Conservation (phyloP, 257 asterid genomes). For the Agastache rugosa region DNA sequence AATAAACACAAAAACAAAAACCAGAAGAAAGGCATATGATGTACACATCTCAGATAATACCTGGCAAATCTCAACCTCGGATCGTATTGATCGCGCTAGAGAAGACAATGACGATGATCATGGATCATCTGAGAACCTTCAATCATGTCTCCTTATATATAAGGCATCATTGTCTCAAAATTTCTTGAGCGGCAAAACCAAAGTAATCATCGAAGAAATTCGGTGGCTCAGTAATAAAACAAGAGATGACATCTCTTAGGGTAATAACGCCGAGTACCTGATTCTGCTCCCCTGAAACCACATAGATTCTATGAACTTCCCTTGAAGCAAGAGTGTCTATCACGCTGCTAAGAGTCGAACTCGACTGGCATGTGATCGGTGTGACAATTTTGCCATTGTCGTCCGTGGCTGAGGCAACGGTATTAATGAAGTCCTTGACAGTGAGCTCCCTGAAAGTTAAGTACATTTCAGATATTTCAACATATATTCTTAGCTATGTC, state of each 20-base stretch:
- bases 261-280: constrained; percentile 73
- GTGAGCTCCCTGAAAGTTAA: constrained; percentile 65
- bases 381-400: constrained; percentile 46
- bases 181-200: constrained; percentile 70
- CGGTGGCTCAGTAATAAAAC: constrained; percentile 81
- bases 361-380: constrained; percentile 80
- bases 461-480: neutral
- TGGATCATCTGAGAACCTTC: neutral
- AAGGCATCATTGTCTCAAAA: constrained; percentile 40
- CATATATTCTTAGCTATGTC: neutral
- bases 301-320: constrained; percentile 79
- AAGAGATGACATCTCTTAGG: constrained; percentile 82
- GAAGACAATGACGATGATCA: neutral
- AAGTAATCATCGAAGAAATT: constrained; percentile 70
- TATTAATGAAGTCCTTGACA: constrained; percentile 69
- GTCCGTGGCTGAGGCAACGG: constrained; percentile 51
- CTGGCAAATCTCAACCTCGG: neutral
- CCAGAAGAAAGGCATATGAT: neutral
- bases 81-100: neutral
- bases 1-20: neutral
- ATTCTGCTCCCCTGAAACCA: constrained; percentile 46
- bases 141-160: neutral
- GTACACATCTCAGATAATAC: neutral
- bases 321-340: constrained; percentile 66
- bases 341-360: constrained; percentile 64